Conservation (phyloP, 345 rosid genomes). For the Gossypium longicalyx region DNA sequence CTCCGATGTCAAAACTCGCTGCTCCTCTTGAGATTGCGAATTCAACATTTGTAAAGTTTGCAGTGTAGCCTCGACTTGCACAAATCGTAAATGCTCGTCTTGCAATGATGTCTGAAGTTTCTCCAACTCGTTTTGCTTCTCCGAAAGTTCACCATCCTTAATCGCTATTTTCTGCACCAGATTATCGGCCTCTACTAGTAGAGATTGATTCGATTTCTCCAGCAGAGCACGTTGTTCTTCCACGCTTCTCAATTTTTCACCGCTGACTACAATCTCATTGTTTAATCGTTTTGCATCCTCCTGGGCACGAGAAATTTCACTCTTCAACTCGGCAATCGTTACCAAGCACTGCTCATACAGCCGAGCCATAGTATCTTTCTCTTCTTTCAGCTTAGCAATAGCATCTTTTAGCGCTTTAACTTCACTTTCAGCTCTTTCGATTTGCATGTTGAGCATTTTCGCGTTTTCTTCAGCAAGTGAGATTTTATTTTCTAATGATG, state of each 20-base stretch:
- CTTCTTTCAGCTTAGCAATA: conserved; percentile 51
- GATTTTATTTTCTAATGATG: conserved; percentile 57
- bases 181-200: conserved; percentile 64
- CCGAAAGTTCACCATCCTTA: conserved; percentile 67
- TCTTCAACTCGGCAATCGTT: conserved; percentile 56
- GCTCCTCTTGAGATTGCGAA: conserved; percentile 57
- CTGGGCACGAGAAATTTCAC: conserved; percentile 46
- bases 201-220: conserved; percentile 59
- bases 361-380: conserved; percentile 49
- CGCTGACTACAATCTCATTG: conserved; percentile 51
- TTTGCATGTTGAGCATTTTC: conserved; percentile 38
- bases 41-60: conserved; percentile 45
- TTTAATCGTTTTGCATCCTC: conserved; percentile 54
- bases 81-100: conserved; percentile 60
- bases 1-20: conserved; percentile 58
- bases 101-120: conserved; percentile 46
- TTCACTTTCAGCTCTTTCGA: conserved; percentile 58
- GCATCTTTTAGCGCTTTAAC: conserved; percentile 52
- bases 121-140: conserved; percentile 60
- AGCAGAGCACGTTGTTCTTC: conserved; percentile 52
- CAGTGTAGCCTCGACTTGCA: conserved; percentile 57
- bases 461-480: conserved; percentile 56
- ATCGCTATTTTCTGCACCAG: conserved; percentile 48
- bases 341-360: conserved; percentile 64
- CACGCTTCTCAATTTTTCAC: conserved; percentile 46